Evolutionary conservation across 768 basidiomycete species (phyloP).

Genomic region (Roridomyces roridus): DNA sequence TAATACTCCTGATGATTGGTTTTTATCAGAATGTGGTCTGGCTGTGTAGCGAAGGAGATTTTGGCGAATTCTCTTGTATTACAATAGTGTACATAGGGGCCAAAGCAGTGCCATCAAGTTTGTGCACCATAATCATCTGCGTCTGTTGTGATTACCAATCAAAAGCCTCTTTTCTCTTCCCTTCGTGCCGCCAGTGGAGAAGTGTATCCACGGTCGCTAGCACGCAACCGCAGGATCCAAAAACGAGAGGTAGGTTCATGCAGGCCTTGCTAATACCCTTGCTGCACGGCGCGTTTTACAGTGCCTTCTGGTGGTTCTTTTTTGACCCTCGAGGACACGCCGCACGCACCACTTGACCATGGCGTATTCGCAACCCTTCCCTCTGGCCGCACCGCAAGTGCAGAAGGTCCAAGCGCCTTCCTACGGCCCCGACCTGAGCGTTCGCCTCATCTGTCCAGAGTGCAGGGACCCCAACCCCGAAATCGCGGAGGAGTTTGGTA

Average conservation of each 20-base stretch:
- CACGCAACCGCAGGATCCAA: slow-evolving; percentile 24
- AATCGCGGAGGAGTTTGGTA: slow-evolving; percentile 97
- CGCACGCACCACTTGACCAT: slow-evolving; percentile 36
- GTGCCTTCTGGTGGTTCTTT: slow-evolving; percentile 17
- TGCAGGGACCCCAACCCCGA: slow-evolving; percentile 93
- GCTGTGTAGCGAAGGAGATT: no score
- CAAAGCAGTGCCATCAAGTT: no score
- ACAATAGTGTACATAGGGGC: no score
- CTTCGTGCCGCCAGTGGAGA: background rate
- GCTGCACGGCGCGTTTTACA: slow-evolving; percentile 25
- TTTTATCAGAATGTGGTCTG: no score
- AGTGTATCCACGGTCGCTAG: slow-evolving; percentile 10
- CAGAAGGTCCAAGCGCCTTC: slow-evolving; percentile 61
- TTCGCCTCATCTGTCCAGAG: slow-evolving; percentile 93
- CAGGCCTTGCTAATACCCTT: slow-evolving; percentile 13
- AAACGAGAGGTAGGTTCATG: slow-evolving; percentile 20
- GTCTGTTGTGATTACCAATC: no score
- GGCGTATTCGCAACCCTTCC: slow-evolving; percentile 83
- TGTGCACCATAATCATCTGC: no score
- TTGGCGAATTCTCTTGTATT: no score
- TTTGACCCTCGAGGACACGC: slow-evolving; percentile 14
- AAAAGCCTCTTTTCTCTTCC: no score
- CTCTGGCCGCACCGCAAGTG: slow-evolving; percentile 65
- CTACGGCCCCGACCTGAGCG: slow-evolving; percentile 83
- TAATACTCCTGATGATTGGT: no score